Conservation (phyloP, 352 stramenopile genomes). For the Pythium guiyangense region DNA sequence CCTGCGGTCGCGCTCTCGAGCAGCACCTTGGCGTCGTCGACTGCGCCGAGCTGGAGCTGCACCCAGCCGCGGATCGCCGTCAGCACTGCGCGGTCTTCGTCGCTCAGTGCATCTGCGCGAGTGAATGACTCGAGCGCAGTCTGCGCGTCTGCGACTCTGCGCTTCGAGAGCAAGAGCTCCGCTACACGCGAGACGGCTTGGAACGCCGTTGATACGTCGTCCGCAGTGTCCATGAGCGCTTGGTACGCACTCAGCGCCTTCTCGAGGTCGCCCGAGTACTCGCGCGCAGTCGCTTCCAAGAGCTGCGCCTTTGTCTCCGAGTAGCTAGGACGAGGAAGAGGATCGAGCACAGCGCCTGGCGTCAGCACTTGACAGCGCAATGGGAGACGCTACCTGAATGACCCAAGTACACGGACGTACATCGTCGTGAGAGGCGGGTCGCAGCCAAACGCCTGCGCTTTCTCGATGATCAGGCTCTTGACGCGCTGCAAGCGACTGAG, state of each 20-base stretch:
- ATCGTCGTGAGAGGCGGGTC: slow-evolving; percentile 24
- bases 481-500: slow-evolving; percentile 41
- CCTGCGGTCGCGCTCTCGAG: slow-evolving; percentile 32
- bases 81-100: slow-evolving; percentile 18
- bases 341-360: not conserved
- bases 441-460: slow-evolving; percentile 34
- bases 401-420: slow-evolving; percentile 23
- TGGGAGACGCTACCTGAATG: not conserved
- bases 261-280: slow-evolving; percentile 44
- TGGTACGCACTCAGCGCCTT: slow-evolving; percentile 43
- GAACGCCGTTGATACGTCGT: slow-evolving; percentile 17
- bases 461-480: slow-evolving; percentile 39
- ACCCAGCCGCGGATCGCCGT: slow-evolving; percentile 45
- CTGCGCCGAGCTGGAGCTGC: slow-evolving; percentile 33
- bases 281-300: slow-evolving; percentile 45
- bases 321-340: slow-evolving; percentile 25
- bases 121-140: slow-evolving; percentile 24
- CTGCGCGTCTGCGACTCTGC: slow-evolving; percentile 25
- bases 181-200: slow-evolving; percentile 34
- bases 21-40: slow-evolving; percentile 26
- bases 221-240: slow-evolving; percentile 15
- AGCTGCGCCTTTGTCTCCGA: slow-evolving; percentile 49
- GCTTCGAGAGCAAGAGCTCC: slow-evolving; percentile 40
- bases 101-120: not conserved
- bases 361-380: not conserved